phyloP scores from a whole-genome alignment of 257 asterid genomes.

The Thymus quinquecostatus region DNA sequence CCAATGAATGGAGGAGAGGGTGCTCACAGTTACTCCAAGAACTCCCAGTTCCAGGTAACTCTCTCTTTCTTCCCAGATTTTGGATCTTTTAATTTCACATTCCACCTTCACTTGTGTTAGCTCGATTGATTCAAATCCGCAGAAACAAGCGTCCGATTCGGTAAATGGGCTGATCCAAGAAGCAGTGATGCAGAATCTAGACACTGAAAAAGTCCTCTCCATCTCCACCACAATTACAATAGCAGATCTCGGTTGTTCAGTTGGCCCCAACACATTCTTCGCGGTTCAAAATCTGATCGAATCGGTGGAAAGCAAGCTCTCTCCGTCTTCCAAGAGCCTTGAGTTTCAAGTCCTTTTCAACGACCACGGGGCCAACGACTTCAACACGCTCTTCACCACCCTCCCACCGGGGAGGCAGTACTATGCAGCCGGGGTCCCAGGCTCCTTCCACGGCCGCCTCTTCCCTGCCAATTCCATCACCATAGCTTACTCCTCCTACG shows the following conservation, averaged over 20 bases:
- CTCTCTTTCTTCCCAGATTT: too few species aligned
- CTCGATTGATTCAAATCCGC: too few species aligned
- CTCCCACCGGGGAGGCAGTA: constrained; percentile 25
- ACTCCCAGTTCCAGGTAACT: too few species aligned
- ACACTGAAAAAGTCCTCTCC: neutral
- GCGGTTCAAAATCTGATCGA: neutral
- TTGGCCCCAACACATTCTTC: constrained; percentile 1
- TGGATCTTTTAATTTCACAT: too few species aligned
- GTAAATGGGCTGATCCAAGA: too few species aligned
- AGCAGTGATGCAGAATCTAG: too few species aligned
- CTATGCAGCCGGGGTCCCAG: constrained; percentile 40
- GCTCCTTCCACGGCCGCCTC: constrained; percentile 38
- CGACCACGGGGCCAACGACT: neutral
- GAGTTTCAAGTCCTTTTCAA: constrained; percentile 14
- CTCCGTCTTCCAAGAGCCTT: neutral
- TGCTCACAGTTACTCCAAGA: too few species aligned
- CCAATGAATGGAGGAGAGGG: too few species aligned
- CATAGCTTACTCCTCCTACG: constrained; percentile 15
- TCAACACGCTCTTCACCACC: constrained; percentile 26
- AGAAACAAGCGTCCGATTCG: too few species aligned
- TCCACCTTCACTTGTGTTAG: too few species aligned
- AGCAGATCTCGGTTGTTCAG: constrained; percentile 5
- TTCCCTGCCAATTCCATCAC: constrained; percentile 37
- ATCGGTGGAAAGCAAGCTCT: neutral
- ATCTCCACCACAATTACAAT: neutral